Conservation (phyloP, 495 filamentous ascomycete species). For the Penicillium lividum region DNA sequence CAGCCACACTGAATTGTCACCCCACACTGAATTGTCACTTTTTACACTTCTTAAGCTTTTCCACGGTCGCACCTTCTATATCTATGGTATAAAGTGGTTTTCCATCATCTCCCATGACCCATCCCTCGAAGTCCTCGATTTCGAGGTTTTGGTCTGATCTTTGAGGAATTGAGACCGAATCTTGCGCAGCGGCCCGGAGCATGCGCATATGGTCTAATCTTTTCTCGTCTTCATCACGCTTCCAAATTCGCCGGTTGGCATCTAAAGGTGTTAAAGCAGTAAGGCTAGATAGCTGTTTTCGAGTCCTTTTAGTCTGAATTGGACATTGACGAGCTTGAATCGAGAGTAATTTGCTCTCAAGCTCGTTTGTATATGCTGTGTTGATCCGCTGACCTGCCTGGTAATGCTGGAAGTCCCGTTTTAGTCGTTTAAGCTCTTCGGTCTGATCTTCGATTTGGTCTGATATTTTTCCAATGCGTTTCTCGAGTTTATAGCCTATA, state of each 20-base stretch:
- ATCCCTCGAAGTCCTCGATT: no score
- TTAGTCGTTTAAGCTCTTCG: background rate
- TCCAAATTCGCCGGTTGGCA: background rate
- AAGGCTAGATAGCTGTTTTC: background rate
- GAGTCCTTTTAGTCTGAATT: background rate
- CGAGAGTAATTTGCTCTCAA: background rate
- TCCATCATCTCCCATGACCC: no score
- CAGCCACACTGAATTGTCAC: no score
- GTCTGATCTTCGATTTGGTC: background rate
- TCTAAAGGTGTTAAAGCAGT: background rate
- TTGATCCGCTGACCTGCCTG: background rate
- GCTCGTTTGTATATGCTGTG: background rate
- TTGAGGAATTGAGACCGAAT: background rate
- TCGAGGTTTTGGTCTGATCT: background rate
- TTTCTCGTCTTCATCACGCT: background rate
- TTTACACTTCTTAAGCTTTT: no score
- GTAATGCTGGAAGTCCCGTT: background rate
- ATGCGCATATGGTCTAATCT: background rate
- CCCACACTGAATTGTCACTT: no score
- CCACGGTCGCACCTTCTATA: no score
- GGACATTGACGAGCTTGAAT: background rate
- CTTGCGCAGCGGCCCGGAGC: background rate
- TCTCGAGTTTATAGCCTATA: background rate
- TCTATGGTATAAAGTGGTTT: no score
- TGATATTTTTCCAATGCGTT: slow-evolving; percentile 1